Conservation (phyloP, 495 filamentous ascomycete genomes). For the Lasiosphaeria hispida region DNA sequence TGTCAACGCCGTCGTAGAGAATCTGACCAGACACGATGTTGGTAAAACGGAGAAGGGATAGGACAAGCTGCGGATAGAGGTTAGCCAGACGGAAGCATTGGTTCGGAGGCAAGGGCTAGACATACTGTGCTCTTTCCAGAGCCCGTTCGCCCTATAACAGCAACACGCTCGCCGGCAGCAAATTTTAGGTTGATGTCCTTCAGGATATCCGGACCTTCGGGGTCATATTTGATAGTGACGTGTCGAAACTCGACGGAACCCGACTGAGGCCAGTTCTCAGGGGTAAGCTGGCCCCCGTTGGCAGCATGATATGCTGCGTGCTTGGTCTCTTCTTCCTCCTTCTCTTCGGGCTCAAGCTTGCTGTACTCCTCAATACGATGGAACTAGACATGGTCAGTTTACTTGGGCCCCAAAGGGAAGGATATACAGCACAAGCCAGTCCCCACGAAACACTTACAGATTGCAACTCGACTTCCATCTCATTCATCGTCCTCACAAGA, state of each 20-base stretch:
- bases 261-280: constrained; percentile 45
- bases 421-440: neutral
- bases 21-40: constrained; percentile 48
- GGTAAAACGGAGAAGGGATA: constrained; percentile 56
- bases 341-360: constrained; percentile 45
- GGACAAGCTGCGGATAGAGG: constrained; percentile 35
- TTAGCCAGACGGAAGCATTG: constrained; percentile 18
- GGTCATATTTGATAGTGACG: constrained; percentile 49
- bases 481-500: constrained; percentile 47
- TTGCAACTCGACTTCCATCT: constrained; percentile 50
- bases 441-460: constrained; percentile 29
- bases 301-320: constrained; percentile 10
- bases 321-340: constrained; percentile 22
- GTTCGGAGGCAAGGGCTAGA: neutral
- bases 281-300: constrained; percentile 29
- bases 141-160: constrained; percentile 56
- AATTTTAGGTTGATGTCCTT: constrained; percentile 51
- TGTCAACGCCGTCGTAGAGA: constrained; percentile 53
- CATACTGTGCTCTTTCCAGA: constrained; percentile 58
- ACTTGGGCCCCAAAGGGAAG: neutral
- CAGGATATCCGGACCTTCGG: constrained; percentile 48
- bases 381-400: constrained; percentile 26
- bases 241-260: constrained; percentile 50
- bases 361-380: constrained; percentile 50
- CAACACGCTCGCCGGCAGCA: constrained; percentile 52